Conservation (phyloP, 2,329 filamentous ascomycete genomes). For the Colletotrichum limetticola region DNA sequence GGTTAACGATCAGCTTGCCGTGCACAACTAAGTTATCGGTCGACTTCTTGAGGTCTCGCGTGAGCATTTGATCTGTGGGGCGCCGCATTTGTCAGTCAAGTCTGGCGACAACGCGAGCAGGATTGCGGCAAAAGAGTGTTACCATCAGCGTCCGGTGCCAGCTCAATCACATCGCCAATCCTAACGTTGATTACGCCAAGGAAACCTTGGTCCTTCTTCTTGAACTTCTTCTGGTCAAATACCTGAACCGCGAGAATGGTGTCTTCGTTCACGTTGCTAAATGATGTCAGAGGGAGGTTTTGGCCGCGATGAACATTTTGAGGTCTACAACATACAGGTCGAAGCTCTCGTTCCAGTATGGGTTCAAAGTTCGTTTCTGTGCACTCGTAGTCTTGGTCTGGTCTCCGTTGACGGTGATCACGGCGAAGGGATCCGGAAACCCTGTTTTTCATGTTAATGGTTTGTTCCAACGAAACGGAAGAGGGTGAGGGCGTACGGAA, state of each 20-base stretch:
- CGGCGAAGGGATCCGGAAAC: conserved; percentile 97
- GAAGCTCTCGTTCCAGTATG: conserved; percentile 99
- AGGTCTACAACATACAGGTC: conserved; percentile 78
- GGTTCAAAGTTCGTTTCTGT: conserved; percentile 96
- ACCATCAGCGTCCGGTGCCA: conserved; percentile 93
- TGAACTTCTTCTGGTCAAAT: conserved; percentile 99
- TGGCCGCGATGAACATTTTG: conserved; percentile 36
- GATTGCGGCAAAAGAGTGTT: conserved; percentile 46
- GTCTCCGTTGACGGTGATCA: conserved; percentile 96
- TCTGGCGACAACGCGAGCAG: conserved; percentile 25
- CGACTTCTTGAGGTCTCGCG: conserved; percentile 95
- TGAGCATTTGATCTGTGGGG: conserved; percentile 95
- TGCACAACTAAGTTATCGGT: conserved; percentile 98
- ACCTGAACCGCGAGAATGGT: conserved; percentile 98
- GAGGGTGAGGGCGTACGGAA: conserved; percentile 77
- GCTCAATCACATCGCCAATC: conserved; percentile 92
- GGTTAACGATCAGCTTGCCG: conserved; percentile 95
- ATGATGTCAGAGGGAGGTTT: conserved; percentile 14
- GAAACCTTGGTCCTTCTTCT: conserved; percentile 99
- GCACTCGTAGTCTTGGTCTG: conserved; percentile 98
- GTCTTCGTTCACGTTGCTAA: conserved; percentile 89
- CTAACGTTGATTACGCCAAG: conserved; percentile 97
- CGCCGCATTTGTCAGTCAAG: conserved; percentile 41
- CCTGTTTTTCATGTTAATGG: conserved; percentile 64
- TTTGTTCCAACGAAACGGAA: background rate